Percentiles rank a stretch among this genome's conserved stretches.
Conservation (phyloP, 208 protist species). For the Leishmania tarentolae region DNA sequence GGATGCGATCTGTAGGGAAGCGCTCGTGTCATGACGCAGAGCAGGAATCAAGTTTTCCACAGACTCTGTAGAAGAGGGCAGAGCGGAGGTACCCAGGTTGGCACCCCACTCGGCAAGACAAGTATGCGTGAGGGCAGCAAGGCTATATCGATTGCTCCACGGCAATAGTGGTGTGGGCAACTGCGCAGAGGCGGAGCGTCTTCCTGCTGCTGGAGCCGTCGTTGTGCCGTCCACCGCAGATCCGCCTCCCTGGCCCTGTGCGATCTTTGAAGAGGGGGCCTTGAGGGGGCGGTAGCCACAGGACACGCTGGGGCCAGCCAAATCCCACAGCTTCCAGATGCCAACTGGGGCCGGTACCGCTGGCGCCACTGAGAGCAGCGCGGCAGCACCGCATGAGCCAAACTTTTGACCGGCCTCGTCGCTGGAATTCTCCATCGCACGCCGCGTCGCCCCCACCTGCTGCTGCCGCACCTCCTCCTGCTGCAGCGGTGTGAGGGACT, state of each 20-base stretch:
- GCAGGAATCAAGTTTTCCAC: not conserved
- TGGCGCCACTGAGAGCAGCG: not conserved
- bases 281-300: slow-evolving; percentile 21
- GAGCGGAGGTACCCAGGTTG: not conserved
- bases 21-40: slow-evolving; percentile 10
- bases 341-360: slow-evolving; percentile 4
- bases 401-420: not conserved
- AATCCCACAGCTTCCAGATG: slow-evolving; percentile 41
- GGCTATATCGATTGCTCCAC: slow-evolving; percentile 33
- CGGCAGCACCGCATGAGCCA: not conserved
- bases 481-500: not conserved
- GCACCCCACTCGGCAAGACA: slow-evolving; percentile 13
- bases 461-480: not conserved
- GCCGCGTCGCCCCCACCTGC: not conserved
- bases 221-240: not conserved
- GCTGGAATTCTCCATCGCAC: too few species aligned
- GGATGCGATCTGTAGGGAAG: slow-evolving; percentile 17
- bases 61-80: not conserved
- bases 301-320: slow-evolving; percentile 27
- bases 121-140: slow-evolving; percentile 32
- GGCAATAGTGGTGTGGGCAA: slow-evolving; percentile 14
- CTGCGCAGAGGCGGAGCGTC: not conserved
- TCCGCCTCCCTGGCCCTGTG: not conserved
- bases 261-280: not conserved
- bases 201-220: not conserved